These are phyloP conservation scores for Neospermospora avenae DNA, from an alignment of 2,329 filamentous ascomycete genomes.

Conservation along the genomic window DNA sequence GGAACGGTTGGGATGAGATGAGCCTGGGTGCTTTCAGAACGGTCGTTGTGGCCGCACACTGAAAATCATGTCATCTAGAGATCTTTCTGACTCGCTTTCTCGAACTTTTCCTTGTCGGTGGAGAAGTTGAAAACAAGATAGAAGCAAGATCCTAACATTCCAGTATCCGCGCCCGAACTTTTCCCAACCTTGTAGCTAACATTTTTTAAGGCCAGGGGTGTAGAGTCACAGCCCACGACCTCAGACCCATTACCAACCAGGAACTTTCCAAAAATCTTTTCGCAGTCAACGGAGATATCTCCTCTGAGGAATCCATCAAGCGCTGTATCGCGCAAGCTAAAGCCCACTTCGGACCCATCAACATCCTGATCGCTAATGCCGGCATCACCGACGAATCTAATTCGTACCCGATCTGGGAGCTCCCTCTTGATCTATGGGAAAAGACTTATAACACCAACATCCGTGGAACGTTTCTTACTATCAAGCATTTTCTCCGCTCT, in stretches of 20 bases:
- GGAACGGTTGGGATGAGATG: not conserved
- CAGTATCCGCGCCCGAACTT: not conserved
- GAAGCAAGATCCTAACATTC: not conserved
- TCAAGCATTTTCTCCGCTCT: constrained; percentile 51
- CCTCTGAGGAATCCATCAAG: constrained; percentile 44
- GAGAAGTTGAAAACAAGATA: not conserved
- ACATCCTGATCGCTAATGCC: constrained; percentile 52
- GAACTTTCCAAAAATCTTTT: constrained; percentile 37
- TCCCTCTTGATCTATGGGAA: constrained; percentile 50
- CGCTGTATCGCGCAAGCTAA: constrained; percentile 41
- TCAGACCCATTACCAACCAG: constrained; percentile 37
- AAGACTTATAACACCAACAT: constrained; percentile 48
- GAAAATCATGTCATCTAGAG: not conserved
- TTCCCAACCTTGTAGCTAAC: not conserved
- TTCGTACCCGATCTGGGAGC: constrained; percentile 50
- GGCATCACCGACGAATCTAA: constrained; percentile 49
- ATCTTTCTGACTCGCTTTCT: not conserved
- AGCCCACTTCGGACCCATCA: constrained; percentile 46
- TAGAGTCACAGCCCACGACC: constrained; percentile 51
- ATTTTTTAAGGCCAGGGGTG: constrained; percentile 42
- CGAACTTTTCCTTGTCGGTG: not conserved
- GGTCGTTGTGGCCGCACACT: not conserved
- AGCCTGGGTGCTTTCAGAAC: not conserved
- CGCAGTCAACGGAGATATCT: constrained; percentile 45
- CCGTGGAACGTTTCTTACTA: constrained; percentile 51